Evolutionary conservation across 371 early-diverging fungal species (phyloP).

Genomic region (Mortierella sp.): DNA sequence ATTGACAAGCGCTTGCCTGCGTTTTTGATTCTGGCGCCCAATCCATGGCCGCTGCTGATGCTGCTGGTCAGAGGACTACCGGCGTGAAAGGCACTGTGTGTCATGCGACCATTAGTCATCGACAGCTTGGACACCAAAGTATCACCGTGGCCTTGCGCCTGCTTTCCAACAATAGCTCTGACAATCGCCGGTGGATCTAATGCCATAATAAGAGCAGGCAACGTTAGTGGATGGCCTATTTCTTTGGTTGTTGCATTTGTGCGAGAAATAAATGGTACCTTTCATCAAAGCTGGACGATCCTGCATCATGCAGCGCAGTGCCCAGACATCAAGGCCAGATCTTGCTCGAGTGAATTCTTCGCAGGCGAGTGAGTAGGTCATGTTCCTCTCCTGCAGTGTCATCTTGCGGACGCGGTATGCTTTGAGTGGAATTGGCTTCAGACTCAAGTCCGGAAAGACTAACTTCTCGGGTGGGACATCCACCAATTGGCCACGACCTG

Average conservation of each 20-base stretch:
- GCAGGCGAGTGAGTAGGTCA: conserved; percentile 35
- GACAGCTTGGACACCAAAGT: background rate
- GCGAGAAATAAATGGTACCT: conserved; percentile 17
- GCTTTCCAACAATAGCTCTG: conserved; percentile 31
- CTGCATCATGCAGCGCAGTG: conserved; percentile 49
- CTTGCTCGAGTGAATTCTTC: conserved; percentile 45
- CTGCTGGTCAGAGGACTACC: conserved; percentile 11
- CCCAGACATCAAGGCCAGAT: conserved; percentile 49
- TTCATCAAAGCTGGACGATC: conserved; percentile 48
- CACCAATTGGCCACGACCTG: conserved; percentile 20
- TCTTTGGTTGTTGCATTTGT: no score
- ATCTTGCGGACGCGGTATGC: conserved; percentile 44
- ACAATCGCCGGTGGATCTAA: conserved; percentile 47
- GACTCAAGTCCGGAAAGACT: conserved; percentile 47
- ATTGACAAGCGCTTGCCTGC: conserved; percentile 48
- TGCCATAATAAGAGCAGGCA: background rate
- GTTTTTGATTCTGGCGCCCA: conserved; percentile 49
- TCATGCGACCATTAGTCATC: conserved; percentile 24
- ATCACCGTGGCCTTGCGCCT: background rate
- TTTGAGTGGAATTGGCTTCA: conserved; percentile 45
- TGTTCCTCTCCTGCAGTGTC: conserved; percentile 35
- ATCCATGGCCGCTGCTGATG: conserved; percentile 22
- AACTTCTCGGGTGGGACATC: conserved; percentile 26
- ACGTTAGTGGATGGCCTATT: background rate
- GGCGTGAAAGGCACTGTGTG: conserved; percentile 18